Percentiles rank a stretch among this genome's conserved stretches.
phyloP scores from a whole-genome alignment of 2,329 filamentous ascomycete genomes.

The Aaosphaeria pasadenensis region DNA sequence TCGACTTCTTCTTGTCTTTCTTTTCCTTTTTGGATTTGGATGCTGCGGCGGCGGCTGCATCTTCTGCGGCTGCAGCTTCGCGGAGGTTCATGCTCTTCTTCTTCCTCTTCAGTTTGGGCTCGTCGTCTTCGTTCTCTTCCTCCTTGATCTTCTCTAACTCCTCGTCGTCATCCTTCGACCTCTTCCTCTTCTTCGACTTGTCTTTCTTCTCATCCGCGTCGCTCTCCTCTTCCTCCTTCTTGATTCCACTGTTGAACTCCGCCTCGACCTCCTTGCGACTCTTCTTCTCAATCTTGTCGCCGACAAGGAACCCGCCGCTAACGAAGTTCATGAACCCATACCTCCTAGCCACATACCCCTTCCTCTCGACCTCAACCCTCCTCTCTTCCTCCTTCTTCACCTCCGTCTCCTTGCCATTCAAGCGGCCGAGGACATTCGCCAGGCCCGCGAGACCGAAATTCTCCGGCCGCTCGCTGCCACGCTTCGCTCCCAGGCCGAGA shows the following conservation, averaged over 20 bases:
- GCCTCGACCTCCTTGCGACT: conserved; percentile 41
- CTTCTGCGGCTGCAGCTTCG: conserved; percentile 23
- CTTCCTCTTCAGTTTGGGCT: conserved; percentile 33
- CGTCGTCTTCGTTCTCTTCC: conserved; percentile 29
- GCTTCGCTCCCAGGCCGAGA: conserved; percentile 80
- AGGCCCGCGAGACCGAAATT: conserved; percentile 85
- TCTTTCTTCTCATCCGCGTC: conserved; percentile 33
- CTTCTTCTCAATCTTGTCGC: conserved; percentile 54
- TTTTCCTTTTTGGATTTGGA: conserved; percentile 15
- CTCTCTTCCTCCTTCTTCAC: conserved; percentile 68
- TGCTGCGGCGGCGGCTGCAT: conserved; percentile 4
- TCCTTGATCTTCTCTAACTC: conserved; percentile 16
- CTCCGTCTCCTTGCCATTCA: conserved; percentile 84
- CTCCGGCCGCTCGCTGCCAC: conserved; percentile 64
- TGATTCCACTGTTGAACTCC: conserved; percentile 32
- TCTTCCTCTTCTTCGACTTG: conserved; percentile 33
- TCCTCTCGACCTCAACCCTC: conserved; percentile 68
- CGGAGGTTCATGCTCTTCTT: conserved; percentile 36
- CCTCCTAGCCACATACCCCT: conserved; percentile 69
- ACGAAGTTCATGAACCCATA: conserved; percentile 85
- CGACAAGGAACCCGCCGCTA: conserved; percentile 70
- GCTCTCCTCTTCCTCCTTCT: conserved; percentile 42
- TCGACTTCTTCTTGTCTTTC: conserved; percentile 16
- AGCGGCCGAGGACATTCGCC: conserved; percentile 76
- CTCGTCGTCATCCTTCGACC: conserved; percentile 23